Base-by-base conservation (phyloP, 2,329 filamentous ascomycete species). In the Neonectria faginata region DNA sequence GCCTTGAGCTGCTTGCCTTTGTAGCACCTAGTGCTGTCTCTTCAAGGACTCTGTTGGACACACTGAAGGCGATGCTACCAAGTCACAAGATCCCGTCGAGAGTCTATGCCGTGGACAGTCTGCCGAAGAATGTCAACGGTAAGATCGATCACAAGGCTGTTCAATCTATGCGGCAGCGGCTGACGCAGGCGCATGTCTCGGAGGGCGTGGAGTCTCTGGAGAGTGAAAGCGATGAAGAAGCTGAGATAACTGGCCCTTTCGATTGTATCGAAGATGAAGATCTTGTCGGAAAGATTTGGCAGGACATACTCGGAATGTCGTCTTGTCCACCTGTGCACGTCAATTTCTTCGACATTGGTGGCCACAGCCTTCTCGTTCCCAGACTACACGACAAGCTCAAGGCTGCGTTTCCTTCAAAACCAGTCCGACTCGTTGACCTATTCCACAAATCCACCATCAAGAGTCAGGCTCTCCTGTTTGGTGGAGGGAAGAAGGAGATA, bases 141-240 rank as follows among this genome's bases (percentile, higher is more conserved):
- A 55, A 55, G 36, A 55, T 25, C n/a, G 22, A 55, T 25, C 52
- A 55, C 52, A 55, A 44, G 18, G 22, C 52, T 11, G 39, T 55
- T 25, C 33, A 4, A 12, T 20, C 12, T 6, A 55, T 29, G 29
- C 25, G 18, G 5, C 22, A 36, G 18, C 25, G 25, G 29, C 18
- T 27, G 7, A 18, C 5, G 29, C 41, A 18, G 3, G 20, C 41
- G 7, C 7, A 18, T 10, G 8, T 18, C 41, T 42, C n/a, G 41
- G 41, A 42, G 10, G 41, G n/a, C 10, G n/a, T n/a, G 16, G n/a
- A 42, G 5, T 42, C 18, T 18, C 6, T 42, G 41, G 41, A 42
- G 16, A 42, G n/a, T 4, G 41, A 4, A 18, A 42, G 41, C 18
- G 41, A 42, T 20, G 9, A 10, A 4, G 41, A 42, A 18, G 10